These are phyloP conservation scores for Coemansia reversa DNA, from an alignment of 192 early-diverging fungal genomes.

Conservation along the genomic window DNA sequence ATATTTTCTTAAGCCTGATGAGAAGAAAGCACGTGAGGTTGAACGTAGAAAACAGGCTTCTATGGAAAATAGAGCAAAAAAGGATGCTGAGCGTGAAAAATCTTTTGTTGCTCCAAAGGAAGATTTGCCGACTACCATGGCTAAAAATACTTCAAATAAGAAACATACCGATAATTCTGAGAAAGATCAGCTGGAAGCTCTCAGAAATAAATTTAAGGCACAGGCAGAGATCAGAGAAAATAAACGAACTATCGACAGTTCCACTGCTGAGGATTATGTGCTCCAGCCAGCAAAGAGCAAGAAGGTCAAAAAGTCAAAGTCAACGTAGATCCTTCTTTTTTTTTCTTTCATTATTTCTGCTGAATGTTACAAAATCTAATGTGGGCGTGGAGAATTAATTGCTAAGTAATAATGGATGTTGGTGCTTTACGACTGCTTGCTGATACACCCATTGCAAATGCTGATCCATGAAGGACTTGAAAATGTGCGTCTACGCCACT, in stretches of 20 bases:
- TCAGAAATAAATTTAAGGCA: slow-evolving; percentile 51
- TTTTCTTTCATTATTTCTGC: neutral
- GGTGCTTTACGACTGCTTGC: slow-evolving; percentile 16
- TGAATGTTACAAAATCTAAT: neutral
- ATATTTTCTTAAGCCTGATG: slow-evolving; percentile 84
- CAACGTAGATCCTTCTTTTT: neutral
- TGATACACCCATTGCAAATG: slow-evolving; percentile 43
- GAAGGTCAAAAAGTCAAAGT: slow-evolving; percentile 11
- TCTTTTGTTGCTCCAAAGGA: slow-evolving; percentile 83
- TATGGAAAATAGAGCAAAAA: slow-evolving; percentile 65
- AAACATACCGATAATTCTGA: slow-evolving; percentile 13
- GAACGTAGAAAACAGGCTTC: slow-evolving; percentile 66
- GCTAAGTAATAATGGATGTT: neutral
- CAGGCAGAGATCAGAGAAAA: slow-evolving; percentile 24
- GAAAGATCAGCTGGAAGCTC: slow-evolving; percentile 40
- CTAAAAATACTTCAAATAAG: neutral
- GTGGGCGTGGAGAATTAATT: neutral
- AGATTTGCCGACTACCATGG: slow-evolving; percentile 5
- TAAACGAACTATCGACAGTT: slow-evolving; percentile 16
- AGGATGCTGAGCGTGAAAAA: slow-evolving; percentile 70
- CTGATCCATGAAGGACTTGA: slow-evolving; percentile 35
- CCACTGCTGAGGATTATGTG: slow-evolving; percentile 22
- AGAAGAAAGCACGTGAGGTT: slow-evolving; percentile 63
- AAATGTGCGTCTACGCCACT: slow-evolving; percentile 23
- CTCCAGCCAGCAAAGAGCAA: slow-evolving; percentile 23